Evolutionary conservation across 2,329 filamentous ascomycete species (phyloP).

Genomic region (Hypoxylon sp.): DNA sequence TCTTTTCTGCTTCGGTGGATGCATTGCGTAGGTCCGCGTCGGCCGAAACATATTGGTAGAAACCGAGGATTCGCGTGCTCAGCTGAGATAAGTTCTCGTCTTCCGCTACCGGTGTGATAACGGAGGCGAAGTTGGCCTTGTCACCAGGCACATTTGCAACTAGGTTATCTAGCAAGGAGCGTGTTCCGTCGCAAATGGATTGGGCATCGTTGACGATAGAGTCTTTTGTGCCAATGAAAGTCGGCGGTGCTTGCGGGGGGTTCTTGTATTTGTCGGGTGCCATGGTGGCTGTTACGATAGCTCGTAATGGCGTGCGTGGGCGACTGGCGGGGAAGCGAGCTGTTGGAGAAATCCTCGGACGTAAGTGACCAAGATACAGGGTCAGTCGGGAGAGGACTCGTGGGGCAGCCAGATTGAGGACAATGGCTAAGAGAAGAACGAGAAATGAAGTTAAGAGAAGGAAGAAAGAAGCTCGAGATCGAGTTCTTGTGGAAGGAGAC

Average conservation of each 20-base stretch:
- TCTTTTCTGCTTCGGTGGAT: conserved; percentile 77
- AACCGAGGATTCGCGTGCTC: conserved; percentile 72
- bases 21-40: conserved; percentile 75
- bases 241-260: conserved; percentile 79
- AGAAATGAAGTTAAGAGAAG: conserved; percentile 57
- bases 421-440: conserved; percentile 62
- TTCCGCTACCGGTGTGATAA: conserved; percentile 72
- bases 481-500: conserved; percentile 36
- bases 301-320: conserved; percentile 36
- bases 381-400: conserved; percentile 66
- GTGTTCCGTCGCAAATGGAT: conserved; percentile 68
- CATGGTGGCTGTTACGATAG: conserved; percentile 66
- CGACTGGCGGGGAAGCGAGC: conserved; percentile 40
- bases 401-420: conserved; percentile 73
- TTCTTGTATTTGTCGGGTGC: conserved; percentile 72
- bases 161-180: conserved; percentile 71
- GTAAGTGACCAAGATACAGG: conserved; percentile 65
- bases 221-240: conserved; percentile 78
- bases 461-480: conserved; percentile 42
- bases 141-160: conserved; percentile 66
- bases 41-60: conserved; percentile 81
- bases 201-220: conserved; percentile 74
- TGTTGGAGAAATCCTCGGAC: conserved; percentile 49
- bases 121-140: conserved; percentile 63
- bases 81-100: conserved; percentile 74